Evolutionary conservation across 768 basidiomycete species (phyloP).

Genomic region (Boletus tomentosulus): DNA sequence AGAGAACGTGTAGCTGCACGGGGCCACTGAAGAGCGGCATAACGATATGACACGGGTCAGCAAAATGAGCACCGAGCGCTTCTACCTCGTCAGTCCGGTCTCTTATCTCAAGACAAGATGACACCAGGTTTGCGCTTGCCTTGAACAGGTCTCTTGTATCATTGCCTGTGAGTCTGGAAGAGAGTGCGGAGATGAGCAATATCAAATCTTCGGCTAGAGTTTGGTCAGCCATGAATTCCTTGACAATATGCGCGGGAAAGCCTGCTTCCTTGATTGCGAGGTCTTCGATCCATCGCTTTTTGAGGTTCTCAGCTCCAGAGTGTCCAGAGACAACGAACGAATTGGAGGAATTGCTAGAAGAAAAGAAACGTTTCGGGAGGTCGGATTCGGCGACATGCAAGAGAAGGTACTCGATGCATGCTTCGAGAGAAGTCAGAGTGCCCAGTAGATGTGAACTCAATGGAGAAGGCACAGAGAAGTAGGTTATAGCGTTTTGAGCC

Average conservation of each 20-base stretch:
- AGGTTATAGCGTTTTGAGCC: slow-evolving; percentile 48
- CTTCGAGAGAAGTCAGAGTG: slow-evolving; percentile 61
- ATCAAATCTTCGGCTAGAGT: slow-evolving; percentile 46
- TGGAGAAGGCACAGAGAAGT: slow-evolving; percentile 53
- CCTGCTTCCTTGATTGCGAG: slow-evolving; percentile 80
- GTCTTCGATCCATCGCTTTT: slow-evolving; percentile 76
- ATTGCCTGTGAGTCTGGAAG: slow-evolving; percentile 51
- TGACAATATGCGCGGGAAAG: slow-evolving; percentile 70
- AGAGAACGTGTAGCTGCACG: slow-evolving; percentile 62
- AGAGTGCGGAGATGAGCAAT: slow-evolving; percentile 51
- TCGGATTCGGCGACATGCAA: slow-evolving; percentile 85
- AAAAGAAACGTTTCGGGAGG: slow-evolving; percentile 69
- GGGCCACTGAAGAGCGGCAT: slow-evolving; percentile 64
- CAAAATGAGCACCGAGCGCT: slow-evolving; percentile 53
- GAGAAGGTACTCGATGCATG: slow-evolving; percentile 80
- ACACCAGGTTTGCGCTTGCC: slow-evolving; percentile 27
- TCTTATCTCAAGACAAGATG: slow-evolving; percentile 11
- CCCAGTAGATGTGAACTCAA: slow-evolving; percentile 59
- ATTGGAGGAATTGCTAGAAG: slow-evolving; percentile 59
- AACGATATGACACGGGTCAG: slow-evolving; percentile 44
- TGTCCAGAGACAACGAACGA: slow-evolving; percentile 66
- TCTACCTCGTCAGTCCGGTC: slow-evolving; percentile 40
- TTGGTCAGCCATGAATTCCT: slow-evolving; percentile 41
- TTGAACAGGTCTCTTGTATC: slow-evolving; percentile 29
- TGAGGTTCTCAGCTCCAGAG: slow-evolving; percentile 58